These are phyloP conservation scores for Hypoxylon perforatum DNA, from an alignment of 495 filamentous ascomycete genomes.

Conservation along the genomic window DNA sequence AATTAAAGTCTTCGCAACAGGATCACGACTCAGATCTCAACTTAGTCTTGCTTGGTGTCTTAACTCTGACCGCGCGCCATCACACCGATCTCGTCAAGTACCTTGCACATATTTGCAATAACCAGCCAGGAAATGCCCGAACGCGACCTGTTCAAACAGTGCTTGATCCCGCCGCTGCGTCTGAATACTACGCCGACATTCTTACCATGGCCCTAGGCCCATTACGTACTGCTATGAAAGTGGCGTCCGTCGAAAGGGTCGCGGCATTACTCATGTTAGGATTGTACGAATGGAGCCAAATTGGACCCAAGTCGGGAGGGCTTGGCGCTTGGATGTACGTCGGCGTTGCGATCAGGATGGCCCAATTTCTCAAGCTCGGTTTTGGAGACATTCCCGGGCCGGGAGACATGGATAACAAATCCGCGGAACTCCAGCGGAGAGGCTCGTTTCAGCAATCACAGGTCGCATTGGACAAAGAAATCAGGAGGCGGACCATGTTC, in stretches of 20 bases:
- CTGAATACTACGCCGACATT: constrained; percentile 81
- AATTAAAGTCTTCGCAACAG: constrained; percentile 50
- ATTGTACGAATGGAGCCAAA: constrained; percentile 87
- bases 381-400: constrained; percentile 63
- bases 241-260: constrained; percentile 72
- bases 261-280: constrained; percentile 86
- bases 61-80: constrained; percentile 83
- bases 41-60: constrained; percentile 79
- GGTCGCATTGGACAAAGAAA: constrained; percentile 75
- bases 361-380: constrained; percentile 76
- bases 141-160: constrained; percentile 40
- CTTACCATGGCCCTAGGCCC: constrained; percentile 72
- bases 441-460: constrained; percentile 51
- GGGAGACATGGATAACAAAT: constrained; percentile 51
- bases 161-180: constrained; percentile 71
- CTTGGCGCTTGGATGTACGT: constrained; percentile 82
- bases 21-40: constrained; percentile 63
- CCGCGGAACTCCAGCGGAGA: constrained; percentile 43
- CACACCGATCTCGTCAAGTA: constrained; percentile 75
- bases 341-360: constrained; percentile 78
- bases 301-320: constrained; percentile 65
- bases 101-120: constrained; percentile 57
- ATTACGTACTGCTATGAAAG: constrained; percentile 64
- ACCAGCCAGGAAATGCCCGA: constrained; percentile 50
- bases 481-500: constrained; percentile 85